Evolutionary conservation across 495 filamentous ascomycete genomes (phyloP).

Genomic region (Penicillium silybi): DNA sequence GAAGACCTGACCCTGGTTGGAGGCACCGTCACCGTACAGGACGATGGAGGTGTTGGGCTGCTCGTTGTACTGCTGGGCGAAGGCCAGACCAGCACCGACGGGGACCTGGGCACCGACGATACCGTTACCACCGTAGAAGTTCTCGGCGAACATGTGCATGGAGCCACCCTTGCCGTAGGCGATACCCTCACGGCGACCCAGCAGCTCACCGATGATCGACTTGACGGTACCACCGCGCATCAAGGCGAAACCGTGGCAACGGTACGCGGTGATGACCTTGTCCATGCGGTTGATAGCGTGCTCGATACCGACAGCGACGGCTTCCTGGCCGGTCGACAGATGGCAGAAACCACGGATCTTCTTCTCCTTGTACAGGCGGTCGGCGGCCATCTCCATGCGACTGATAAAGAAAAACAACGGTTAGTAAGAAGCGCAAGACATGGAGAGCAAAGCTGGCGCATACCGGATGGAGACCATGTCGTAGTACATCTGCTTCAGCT

Average conservation of each 20-base stretch:
- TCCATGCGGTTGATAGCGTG: slow-evolving; percentile 87
- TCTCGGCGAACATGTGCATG: slow-evolving; percentile 99
- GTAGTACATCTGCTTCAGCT: slow-evolving; percentile 97
- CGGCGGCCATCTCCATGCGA: slow-evolving; percentile 99
- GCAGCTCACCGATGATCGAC: slow-evolving; percentile 92
- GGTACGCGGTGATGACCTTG: slow-evolving; percentile 95
- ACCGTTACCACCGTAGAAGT: slow-evolving; percentile 98
- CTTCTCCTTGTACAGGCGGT: slow-evolving; percentile 98
- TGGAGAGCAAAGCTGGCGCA: slow-evolving; percentile 17
- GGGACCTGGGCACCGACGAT: slow-evolving; percentile 99
- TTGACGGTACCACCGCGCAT: slow-evolving; percentile 93
- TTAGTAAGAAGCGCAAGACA: slow-evolving; percentile 1
- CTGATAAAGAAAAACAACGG: slow-evolving; percentile 39
- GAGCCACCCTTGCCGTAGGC: slow-evolving; percentile 98
- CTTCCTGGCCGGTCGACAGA: slow-evolving; percentile 95
- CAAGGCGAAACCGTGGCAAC: slow-evolving; percentile 95
- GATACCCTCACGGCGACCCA: slow-evolving; percentile 92
- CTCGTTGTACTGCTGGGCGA: slow-evolving; percentile 90
- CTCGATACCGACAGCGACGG: slow-evolving; percentile 94
- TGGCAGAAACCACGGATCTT: slow-evolving; percentile 99
- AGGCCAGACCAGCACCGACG: slow-evolving; percentile 93
- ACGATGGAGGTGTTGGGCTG: slow-evolving; percentile 80
- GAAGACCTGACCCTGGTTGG: slow-evolving; percentile 98
- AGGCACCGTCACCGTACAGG: slow-evolving; percentile 95
- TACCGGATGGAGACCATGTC: slow-evolving; percentile 96